These are phyloP conservation scores for Dicorynia guianensis DNA, from an alignment of 306 rosid species.

Conservation along the genomic window DNA sequence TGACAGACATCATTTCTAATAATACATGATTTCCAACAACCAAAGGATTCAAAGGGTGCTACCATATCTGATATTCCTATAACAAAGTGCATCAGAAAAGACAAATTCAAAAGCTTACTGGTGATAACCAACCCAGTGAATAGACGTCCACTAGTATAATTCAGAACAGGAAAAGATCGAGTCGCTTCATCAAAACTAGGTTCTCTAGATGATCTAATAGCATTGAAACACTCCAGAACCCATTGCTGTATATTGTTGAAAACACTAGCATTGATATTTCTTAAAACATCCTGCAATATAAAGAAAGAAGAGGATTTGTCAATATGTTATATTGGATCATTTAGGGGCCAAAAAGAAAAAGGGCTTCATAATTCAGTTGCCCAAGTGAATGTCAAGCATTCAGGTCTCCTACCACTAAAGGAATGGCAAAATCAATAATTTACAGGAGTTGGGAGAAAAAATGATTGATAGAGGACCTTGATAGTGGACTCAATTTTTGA, in stretches of 20 bases:
- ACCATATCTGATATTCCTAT: not conserved
- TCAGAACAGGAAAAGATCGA: conserved; percentile 65
- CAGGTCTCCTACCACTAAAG: not conserved
- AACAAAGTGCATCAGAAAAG: not conserved
- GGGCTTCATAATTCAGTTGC: conserved; percentile 11
- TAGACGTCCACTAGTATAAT: conserved; percentile 53
- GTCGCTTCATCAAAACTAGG: conserved; percentile 61
- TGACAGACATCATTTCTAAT: conserved; percentile 13
- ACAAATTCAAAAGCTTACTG: conserved; percentile 59
- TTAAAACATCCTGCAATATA: conserved; percentile 65
- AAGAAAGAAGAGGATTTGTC: conserved; percentile 12
- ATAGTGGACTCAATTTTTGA: conserved; percentile 71
- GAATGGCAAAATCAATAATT: conserved; percentile 3
- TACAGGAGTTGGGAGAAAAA: not conserved
- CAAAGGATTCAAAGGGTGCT: conserved; percentile 17
- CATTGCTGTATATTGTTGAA: conserved; percentile 69
- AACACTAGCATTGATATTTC: conserved; percentile 62
- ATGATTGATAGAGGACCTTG: conserved; percentile 54
- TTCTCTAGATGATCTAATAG: conserved; percentile 54
- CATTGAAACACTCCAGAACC: conserved; percentile 66
- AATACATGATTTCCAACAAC: conserved; percentile 12
- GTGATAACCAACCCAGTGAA: conserved; percentile 74
- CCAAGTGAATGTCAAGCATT: conserved; percentile 1
- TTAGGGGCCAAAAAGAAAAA: conserved; percentile 11
- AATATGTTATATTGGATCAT: conserved; percentile 16